Percentiles rank a stretch among this genome's conserved stretches.
Evolutionary conservation across 257 asterid species (phyloP).

Genomic region (Lithospermum erythrorhizon): DNA sequence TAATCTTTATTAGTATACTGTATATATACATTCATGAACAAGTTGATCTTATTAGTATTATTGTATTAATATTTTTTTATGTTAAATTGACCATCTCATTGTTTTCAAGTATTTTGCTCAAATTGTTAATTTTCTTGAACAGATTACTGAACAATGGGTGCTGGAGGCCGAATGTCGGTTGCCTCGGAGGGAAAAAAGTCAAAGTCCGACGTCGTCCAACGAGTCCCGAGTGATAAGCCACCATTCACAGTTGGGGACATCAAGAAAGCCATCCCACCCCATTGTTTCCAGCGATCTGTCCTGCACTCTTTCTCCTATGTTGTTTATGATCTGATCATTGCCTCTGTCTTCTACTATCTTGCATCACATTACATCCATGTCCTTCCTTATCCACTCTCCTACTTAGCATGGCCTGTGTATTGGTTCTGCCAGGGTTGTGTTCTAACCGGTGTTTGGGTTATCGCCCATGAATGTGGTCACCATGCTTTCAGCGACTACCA

Average conservation of each 20-base stretch:
- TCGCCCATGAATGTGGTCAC: slow-evolving; percentile 55
- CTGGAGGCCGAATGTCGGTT: slow-evolving; percentile 66
- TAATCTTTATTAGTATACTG: too few species aligned
- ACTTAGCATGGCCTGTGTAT: slow-evolving; percentile 65
- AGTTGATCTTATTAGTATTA: too few species aligned
- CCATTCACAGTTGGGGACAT: slow-evolving; percentile 62
- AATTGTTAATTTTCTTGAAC: slow-evolving; percentile 4
- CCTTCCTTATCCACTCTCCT: slow-evolving; percentile 42
- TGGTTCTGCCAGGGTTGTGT: slow-evolving; percentile 63
- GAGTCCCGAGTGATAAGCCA: slow-evolving; percentile 63
- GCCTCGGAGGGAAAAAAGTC: slow-evolving; percentile 38
- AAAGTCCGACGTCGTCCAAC: slow-evolving; percentile 27
- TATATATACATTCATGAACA: too few species aligned
- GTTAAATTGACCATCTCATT: too few species aligned
- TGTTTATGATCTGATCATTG: slow-evolving; percentile 41
- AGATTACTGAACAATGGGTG: slow-evolving; percentile 68
- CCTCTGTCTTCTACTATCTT: slow-evolving; percentile 41
- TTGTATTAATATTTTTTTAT: too few species aligned
- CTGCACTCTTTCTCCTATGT: slow-evolving; percentile 70
- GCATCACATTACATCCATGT: slow-evolving; percentile 54
- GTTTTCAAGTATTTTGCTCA: too few species aligned
- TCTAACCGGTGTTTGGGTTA: slow-evolving; percentile 57
- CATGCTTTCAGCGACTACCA: slow-evolving; percentile 53
- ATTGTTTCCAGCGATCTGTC: slow-evolving; percentile 71
- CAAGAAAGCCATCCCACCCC: slow-evolving; percentile 83